Evolutionary conservation across 1,284 basidiomycete genomes (phyloP).

Genomic region (Meira nashicola): DNA sequence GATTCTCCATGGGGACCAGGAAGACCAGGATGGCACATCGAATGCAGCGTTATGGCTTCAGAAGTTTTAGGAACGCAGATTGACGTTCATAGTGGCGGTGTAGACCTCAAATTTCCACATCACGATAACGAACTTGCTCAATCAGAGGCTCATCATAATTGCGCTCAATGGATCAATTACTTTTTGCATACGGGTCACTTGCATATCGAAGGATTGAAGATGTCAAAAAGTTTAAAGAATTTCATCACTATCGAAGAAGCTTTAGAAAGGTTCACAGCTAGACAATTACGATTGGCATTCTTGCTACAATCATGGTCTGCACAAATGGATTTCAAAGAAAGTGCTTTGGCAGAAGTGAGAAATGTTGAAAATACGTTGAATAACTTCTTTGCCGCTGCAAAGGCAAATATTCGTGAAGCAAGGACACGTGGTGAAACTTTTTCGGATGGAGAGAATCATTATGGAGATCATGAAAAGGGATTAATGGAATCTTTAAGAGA

Average conservation of each 20-base stretch:
- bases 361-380: slow-evolving; percentile 81
- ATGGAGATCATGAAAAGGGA: slow-evolving; percentile 38
- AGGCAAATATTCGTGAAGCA: slow-evolving; percentile 64
- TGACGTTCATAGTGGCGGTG: slow-evolving; percentile 96
- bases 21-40: slow-evolving; percentile 99
- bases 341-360: slow-evolving; percentile 76
- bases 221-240: slow-evolving; percentile 99
- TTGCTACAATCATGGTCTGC: slow-evolving; percentile 85
- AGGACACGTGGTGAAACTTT: slow-evolving; percentile 52
- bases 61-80: slow-evolving; percentile 85
- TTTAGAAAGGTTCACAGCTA: slow-evolving; percentile 74
- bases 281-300: slow-evolving; percentile 92
- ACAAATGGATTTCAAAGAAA: slow-evolving; percentile 90
- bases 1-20: slow-evolving; percentile 91
- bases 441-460: slow-evolving; percentile 57
- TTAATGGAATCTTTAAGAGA: slow-evolving; percentile 63
- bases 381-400: slow-evolving; percentile 88
- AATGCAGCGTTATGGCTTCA: slow-evolving; percentile 98
- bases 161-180: slow-evolving; percentile 88
- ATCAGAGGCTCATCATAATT: slow-evolving; percentile 62
- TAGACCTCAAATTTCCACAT: slow-evolving; percentile 96
- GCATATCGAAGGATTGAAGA: slow-evolving; percentile 97
- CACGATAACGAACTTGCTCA: slow-evolving; percentile 99
- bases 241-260: slow-evolving; percentile 99
- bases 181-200: slow-evolving; percentile 98